These are phyloP conservation scores for Cyberlindnera amylophila DNA, from an alignment of 805 yeast genomes.

Conservation along the genomic window DNA sequence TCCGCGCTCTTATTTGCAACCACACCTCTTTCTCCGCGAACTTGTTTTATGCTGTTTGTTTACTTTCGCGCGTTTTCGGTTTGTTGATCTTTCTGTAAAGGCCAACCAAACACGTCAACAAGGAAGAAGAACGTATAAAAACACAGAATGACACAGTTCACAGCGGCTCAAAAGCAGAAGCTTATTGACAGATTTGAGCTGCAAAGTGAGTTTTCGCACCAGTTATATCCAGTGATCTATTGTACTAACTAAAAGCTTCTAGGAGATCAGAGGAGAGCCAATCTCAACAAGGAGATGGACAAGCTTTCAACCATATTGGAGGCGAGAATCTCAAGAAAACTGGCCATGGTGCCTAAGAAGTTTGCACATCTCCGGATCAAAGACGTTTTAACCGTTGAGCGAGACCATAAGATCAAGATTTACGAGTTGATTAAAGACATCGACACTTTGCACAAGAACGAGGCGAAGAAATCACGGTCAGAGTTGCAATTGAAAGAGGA, in stretches of 20 bases:
- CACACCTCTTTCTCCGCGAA: background rate
- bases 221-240: too few relatives aligned
- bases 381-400: slow-evolving; percentile 25
- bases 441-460: slow-evolving; percentile 7
- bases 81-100: background rate
- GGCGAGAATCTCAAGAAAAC: slow-evolving; percentile 21
- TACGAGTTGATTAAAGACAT: slow-evolving; percentile 25
- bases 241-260: background rate
- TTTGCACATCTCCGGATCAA: slow-evolving; percentile 20
- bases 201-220: slow-evolving; percentile 20
- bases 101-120: too few relatives aligned
- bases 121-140: too few relatives aligned
- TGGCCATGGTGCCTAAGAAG: slow-evolving; percentile 25
- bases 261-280: slow-evolving; percentile 21
- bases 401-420: slow-evolving; percentile 27
- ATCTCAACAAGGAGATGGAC: slow-evolving; percentile 14
- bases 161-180: slow-evolving; percentile 13
- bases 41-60: background rate
- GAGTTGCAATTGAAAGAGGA: slow-evolving; percentile 11
- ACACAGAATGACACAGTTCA: slow-evolving; percentile 12
- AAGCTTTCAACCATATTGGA: slow-evolving; percentile 19
- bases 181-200: slow-evolving; percentile 22
- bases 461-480: background rate
- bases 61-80: background rate
- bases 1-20: background rate